Base-by-base conservation (phyloP, 2,329 filamentous ascomycete species). In the Fonsecaea nubica region DNA sequence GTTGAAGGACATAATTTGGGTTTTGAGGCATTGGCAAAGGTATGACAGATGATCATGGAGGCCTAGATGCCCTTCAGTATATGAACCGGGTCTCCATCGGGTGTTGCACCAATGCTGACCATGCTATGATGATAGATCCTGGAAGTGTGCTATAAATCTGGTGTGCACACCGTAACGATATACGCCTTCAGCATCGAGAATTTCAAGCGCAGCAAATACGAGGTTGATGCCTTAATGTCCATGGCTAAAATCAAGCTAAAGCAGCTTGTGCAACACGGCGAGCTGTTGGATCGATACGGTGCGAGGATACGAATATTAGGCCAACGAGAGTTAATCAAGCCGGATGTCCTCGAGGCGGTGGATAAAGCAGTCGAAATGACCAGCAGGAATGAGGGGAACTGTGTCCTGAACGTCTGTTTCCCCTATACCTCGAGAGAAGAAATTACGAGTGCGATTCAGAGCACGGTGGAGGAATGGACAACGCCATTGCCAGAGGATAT, bases 121-220 rank as follows among this genome's bases (percentile, higher is more conserved):
- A 50, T 25, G 21, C 45, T 25, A 50, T 9, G 18, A 30, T 50
- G 45, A 50, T 30, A 92, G 90, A 92, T 98, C 61, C 89, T 99
- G 66, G 95, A 99, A 80, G 92, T 99, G 63, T 98, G 95, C 85
- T 99, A 98, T 84, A 97, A 97, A 77, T 93, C 91, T 66, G 95
- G 95, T 62, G 94, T 99, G 69, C 94, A 95, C 78, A 92, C 96
- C 8, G 94, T 99, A 45, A 98, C 95, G 3, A 93, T 99, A 70
- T 99, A 98, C 78, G 95, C 95, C 15, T 99, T 99, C 81, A 97
- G 92, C 76, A 97, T 99, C 75, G 95, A 99, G 80, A 99, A 99
- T 82, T 99, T 97, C 83, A 97, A 98, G 78, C 89, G 95, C 5
- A 94, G 93, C 25, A 93, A 95, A 79, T 95, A 96, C 79, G 95